phyloP scores from a whole-genome alignment of 257 asterid genomes.

The Forsythia suspensa region DNA sequence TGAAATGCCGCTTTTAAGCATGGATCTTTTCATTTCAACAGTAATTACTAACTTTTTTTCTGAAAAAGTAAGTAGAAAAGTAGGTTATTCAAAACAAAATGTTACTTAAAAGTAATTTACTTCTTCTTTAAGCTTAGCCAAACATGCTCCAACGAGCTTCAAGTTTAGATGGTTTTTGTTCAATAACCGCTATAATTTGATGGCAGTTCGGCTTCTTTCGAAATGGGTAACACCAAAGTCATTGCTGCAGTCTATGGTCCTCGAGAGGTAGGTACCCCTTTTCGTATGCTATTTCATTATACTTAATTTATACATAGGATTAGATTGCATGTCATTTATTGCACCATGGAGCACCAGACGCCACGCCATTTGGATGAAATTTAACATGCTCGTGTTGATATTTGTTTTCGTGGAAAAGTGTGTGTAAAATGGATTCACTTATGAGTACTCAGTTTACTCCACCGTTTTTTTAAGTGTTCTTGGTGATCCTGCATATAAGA shows the following conservation, averaged over 20 bases:
- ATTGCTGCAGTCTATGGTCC: constrained; percentile 99
- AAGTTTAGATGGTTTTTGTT: not conserved
- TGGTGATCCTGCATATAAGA: not conserved
- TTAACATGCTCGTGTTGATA: not conserved
- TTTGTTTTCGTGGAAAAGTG: not conserved
- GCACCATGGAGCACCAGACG: not conserved
- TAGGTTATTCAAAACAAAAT: too few relatives aligned
- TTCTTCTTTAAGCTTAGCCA: not conserved
- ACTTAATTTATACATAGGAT: not conserved
- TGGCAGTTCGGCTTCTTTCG: constrained; percentile 89
- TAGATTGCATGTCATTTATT: not conserved
- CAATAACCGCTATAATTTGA: not conserved
- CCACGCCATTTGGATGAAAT: not conserved
- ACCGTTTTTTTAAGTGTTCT: not conserved
- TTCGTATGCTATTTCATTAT: not conserved
- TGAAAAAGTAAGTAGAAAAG: too few relatives aligned
- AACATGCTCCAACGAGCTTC: not conserved
- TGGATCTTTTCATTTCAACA: too few relatives aligned
- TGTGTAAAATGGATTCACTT: not conserved
- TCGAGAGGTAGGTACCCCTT: constrained; percentile 60
- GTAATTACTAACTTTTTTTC: too few relatives aligned
- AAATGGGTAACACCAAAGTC: constrained; percentile 98
- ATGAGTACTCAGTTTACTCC: not conserved
- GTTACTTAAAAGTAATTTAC: not conserved
- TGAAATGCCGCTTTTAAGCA: too few relatives aligned